phyloP scores from a whole-genome alignment of 2,329 filamentous ascomycete species.

The Alternaria longipes region DNA sequence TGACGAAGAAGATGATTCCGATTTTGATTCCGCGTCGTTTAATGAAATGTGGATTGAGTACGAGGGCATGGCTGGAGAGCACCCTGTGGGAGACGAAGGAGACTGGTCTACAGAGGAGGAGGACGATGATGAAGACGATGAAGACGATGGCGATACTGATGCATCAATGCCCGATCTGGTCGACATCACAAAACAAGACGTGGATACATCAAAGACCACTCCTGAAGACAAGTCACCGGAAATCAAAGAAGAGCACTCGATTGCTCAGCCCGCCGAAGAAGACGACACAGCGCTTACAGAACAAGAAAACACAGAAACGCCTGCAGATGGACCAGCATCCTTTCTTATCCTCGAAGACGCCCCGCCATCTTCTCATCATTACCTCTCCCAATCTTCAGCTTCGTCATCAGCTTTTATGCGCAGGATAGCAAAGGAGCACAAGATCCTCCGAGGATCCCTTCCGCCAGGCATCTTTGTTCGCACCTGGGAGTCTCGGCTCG shows the following conservation, averaged over 20 bases:
- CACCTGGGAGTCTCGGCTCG: slow-evolving; percentile 67
- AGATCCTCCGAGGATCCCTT: slow-evolving; percentile 64
- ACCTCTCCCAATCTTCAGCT: slow-evolving; percentile 53
- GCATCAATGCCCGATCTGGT: slow-evolving; percentile 45
- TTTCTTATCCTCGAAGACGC: slow-evolving; percentile 50
- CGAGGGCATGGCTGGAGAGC: slow-evolving; percentile 48
- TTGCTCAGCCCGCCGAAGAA: slow-evolving; percentile 9
- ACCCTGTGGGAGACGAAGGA: slow-evolving; percentile 41
- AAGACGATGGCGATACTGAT: slow-evolving; percentile 43
- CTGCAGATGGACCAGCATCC: slow-evolving; percentile 23
- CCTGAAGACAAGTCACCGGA: slow-evolving; percentile 40
- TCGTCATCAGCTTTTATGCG: slow-evolving; percentile 57
- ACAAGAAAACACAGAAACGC: slow-evolving; percentile 17
- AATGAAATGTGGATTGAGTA: slow-evolving; percentile 53
- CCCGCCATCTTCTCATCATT: slow-evolving; percentile 49
- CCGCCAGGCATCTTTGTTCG: slow-evolving; percentile 66
- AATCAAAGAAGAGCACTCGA: slow-evolving; percentile 33
- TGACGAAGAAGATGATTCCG: slow-evolving; percentile 44
- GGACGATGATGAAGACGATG: slow-evolving; percentile 40
- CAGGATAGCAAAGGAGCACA: slow-evolving; percentile 66
- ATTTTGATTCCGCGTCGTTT: slow-evolving; percentile 46
- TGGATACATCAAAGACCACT: slow-evolving; percentile 49
- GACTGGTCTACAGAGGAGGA: slow-evolving; percentile 52
- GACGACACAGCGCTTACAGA: slow-evolving; percentile 8
- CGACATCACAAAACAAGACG: slow-evolving; percentile 16